Evolutionary conservation across 2,329 filamentous ascomycete species (phyloP).

Genomic region (Coniochaeta sp.): DNA sequence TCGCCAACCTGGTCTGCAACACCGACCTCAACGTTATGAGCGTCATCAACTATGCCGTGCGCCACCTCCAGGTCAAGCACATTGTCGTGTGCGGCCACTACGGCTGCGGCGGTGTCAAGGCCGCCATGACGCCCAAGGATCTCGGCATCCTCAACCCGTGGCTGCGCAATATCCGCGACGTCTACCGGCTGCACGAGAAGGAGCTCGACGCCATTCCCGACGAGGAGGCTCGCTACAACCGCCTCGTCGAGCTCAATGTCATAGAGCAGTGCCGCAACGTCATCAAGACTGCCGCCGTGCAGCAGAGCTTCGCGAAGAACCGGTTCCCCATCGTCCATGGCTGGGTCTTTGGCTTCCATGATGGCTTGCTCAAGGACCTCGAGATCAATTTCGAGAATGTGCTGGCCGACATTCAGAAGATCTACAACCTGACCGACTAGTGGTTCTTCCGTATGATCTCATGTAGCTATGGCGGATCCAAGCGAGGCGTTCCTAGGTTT

Average conservation of each 20-base stretch:
- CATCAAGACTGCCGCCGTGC: slow-evolving; percentile 72
- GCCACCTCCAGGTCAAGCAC: slow-evolving; percentile 73
- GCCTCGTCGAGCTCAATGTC: slow-evolving; percentile 80
- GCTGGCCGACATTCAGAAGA: slow-evolving; percentile 48
- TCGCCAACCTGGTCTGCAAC: slow-evolving; percentile 78
- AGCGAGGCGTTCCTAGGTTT: background rate
- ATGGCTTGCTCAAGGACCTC: slow-evolving; percentile 57
- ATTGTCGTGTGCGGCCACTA: slow-evolving; percentile 75
- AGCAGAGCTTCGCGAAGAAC: slow-evolving; percentile 59
- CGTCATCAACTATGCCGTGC: slow-evolving; percentile 83
- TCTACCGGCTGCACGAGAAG: slow-evolving; percentile 62
- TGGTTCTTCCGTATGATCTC: background rate
- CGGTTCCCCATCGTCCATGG: slow-evolving; percentile 63
- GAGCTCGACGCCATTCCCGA: slow-evolving; percentile 59
- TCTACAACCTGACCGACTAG: slow-evolving; percentile 40
- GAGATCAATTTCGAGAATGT: slow-evolving; percentile 46
- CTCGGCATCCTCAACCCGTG: slow-evolving; percentile 65
- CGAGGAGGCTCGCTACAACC: slow-evolving; percentile 54
- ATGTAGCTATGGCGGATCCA: background rate
- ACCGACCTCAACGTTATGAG: slow-evolving; percentile 73
- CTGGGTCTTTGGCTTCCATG: slow-evolving; percentile 64
- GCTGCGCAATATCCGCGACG: slow-evolving; percentile 67
- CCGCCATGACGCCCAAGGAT: slow-evolving; percentile 64
- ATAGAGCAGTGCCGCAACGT: slow-evolving; percentile 69
- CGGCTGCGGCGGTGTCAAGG: slow-evolving; percentile 69